Base-by-base conservation (phyloP, 345 rosid species). In the Euphorbia tirucalli region DNA sequence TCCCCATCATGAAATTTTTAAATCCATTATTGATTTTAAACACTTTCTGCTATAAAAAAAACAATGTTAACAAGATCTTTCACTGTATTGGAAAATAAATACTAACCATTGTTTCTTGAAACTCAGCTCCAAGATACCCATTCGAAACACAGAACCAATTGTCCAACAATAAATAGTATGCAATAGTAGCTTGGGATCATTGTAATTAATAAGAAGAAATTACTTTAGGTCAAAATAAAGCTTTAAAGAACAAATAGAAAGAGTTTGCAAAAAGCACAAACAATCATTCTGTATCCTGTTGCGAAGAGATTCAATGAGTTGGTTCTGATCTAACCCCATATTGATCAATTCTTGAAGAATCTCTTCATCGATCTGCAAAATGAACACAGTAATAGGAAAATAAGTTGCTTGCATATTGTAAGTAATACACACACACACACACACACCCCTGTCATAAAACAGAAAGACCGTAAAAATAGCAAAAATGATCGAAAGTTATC, bases 91-190 rank as follows among this genome's bases (percentile, higher is more conserved):
- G 65, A 37, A 62, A 22, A 22, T 16, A 48, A 22, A 60, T 27
- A 70, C 85, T 3, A 68, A 94, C 98, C 90, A 77, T 78, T 56
- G 85, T 80, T 78, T 83, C 91, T 79, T 89, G 88, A 79, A 87
- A 86, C 84, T 90, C 91, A 61, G 94, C 89, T 82, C 87, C 90
- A 57, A 86, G 90, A 83, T 89, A 84, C 70, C 89, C 90, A 78
- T 89, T 89, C 75, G 90, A 85, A 75, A 85, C 91, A 44, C 90
- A 87, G 74, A 84, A 87, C 35, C 92, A 79, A 55, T 90, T 93
- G 84, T 92, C 97, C 84, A 92, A 71, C 65, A 89, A 81, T 75
- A 95, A 70, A 83, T 93, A 93, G 81, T 95, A 95, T 15, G 99
- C 87, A 65, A 95, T 94, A 76, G 98, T 95, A 67, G 84, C 99